These are phyloP conservation scores for Leucosporidium scottii DNA, from an alignment of 768 basidiomycete species.

Conservation along the genomic window DNA sequence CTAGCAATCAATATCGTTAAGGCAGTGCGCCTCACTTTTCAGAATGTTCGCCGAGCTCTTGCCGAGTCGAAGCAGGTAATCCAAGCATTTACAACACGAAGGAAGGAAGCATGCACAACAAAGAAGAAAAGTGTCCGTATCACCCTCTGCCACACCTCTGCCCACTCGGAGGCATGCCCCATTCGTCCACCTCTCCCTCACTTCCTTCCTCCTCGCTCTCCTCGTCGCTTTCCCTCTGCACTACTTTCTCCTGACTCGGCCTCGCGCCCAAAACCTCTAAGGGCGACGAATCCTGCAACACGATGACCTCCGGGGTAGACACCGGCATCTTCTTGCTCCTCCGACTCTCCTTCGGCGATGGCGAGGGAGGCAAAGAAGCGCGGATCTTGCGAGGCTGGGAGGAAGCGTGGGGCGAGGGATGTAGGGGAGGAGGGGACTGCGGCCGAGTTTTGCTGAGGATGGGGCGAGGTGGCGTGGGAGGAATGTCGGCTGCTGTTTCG, in stretches of 20 bases:
- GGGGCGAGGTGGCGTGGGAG: background rate
- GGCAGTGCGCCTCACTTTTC: too few relatives aligned
- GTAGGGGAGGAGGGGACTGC: too few relatives aligned
- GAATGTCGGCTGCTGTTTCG: background rate
- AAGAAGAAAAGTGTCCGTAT: too few relatives aligned
- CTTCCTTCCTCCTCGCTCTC: background rate
- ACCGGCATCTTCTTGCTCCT: background rate
- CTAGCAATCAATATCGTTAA: too few relatives aligned
- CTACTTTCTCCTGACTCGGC: background rate
- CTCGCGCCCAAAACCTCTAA: too few relatives aligned
- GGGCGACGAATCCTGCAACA: background rate
- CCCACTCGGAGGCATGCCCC: slow-evolving; percentile 22
- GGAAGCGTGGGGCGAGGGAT: too few relatives aligned
- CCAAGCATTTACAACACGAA: too few relatives aligned
- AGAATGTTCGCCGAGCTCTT: too few relatives aligned
- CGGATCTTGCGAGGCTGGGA: too few relatives aligned
- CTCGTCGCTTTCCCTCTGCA: background rate
- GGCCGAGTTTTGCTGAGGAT: background rate
- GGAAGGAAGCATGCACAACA: too few relatives aligned
- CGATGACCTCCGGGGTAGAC: background rate
- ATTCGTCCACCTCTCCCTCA: slow-evolving; percentile 23
- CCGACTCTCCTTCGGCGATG: background rate
- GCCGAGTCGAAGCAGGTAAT: too few relatives aligned
- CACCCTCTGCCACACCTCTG: slow-evolving; percentile 5
- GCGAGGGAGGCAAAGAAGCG: background rate